Percentiles rank a stretch among this genome's conserved stretches.
phyloP scores from a whole-genome alignment of 495 filamentous ascomycete genomes.

The Penicillium steckii region DNA sequence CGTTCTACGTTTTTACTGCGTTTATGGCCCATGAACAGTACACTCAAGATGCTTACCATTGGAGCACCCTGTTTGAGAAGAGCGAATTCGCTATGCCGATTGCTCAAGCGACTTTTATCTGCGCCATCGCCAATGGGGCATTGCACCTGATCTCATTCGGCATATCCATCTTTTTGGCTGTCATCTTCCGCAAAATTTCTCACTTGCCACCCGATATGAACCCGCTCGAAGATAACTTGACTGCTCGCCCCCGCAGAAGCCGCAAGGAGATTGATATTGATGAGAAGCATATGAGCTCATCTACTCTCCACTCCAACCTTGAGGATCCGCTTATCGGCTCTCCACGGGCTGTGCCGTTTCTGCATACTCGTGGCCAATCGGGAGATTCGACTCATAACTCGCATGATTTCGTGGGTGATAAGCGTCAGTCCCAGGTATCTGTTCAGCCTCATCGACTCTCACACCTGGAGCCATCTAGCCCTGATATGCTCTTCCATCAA shows the following conservation, averaged over 20 bases:
- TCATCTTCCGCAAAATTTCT: conserved; percentile 78
- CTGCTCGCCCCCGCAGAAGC: conserved; percentile 67
- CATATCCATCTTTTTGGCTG: conserved; percentile 66
- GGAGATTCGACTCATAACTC: conserved; percentile 33
- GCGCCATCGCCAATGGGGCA: conserved; percentile 57
- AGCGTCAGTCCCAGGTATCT: conserved; percentile 22
- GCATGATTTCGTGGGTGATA: conserved; percentile 15
- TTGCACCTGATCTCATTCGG: conserved; percentile 68
- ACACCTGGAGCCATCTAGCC: conserved; percentile 39
- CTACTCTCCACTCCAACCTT: conserved; percentile 57
- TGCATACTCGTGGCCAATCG: conserved; percentile 66
- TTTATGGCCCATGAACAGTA: conserved; percentile 51
- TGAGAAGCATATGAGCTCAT: conserved; percentile 51
- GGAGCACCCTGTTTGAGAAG: conserved; percentile 60
- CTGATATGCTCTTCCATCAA: conserved; percentile 30
- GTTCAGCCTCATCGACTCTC: conserved; percentile 23
- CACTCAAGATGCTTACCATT: conserved; percentile 46
- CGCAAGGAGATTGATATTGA: conserved; percentile 70
- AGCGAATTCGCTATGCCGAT: conserved; percentile 50
- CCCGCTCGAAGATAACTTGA: conserved; percentile 81
- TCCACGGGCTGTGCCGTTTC: conserved; percentile 68
- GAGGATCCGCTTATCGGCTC: conserved; percentile 57
- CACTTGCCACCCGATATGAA: conserved; percentile 88
- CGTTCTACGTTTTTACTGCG: conserved; percentile 74
- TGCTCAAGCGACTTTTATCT: conserved; percentile 61